Evolutionary conservation across 805 yeast genomes (phyloP).

Genomic region (Sugiyamaella americana): DNA sequence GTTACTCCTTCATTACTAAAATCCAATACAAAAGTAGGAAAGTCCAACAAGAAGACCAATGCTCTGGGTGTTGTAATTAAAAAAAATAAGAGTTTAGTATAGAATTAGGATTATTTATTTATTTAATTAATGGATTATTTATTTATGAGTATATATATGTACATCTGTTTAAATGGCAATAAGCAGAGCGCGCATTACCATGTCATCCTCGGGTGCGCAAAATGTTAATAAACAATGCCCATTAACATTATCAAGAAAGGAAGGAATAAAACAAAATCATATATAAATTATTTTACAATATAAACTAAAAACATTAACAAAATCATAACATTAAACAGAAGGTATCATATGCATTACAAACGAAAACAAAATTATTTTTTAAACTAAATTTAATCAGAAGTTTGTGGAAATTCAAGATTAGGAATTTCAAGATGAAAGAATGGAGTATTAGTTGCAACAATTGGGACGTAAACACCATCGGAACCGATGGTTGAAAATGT

Average conservation of each 20-base stretch:
- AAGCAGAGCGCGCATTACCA: too few species aligned
- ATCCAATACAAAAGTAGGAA: too few species aligned
- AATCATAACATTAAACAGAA: constrained; percentile 3
- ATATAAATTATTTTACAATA: constrained; percentile 3
- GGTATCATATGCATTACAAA: constrained; percentile 1
- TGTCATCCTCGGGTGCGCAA: too few species aligned
- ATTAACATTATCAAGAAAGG: too few species aligned
- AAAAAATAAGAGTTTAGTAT: constrained; percentile 8
- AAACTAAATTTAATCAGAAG: constrained; percentile 2
- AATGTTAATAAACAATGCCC: too few species aligned
- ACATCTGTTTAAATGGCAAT: too few species aligned
- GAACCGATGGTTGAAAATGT: constrained; percentile 16
- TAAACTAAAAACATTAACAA: constrained; percentile 4
- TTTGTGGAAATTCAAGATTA: constrained; percentile 23
- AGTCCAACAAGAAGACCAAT: constrained; percentile 12
- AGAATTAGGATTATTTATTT: background rate
- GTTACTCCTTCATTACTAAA: too few species aligned
- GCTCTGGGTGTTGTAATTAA: constrained; percentile 12
- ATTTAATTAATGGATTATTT: too few species aligned
- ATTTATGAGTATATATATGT: too few species aligned
- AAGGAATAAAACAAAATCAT: background rate
- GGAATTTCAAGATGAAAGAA: constrained; percentile 79
- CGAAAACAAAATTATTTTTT: background rate
- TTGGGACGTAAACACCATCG: constrained; percentile 44
- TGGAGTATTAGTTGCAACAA: constrained; percentile 61